phyloP scores from a whole-genome alignment of 805 yeast genomes.

The Blastobotrys mokoenaii region DNA sequence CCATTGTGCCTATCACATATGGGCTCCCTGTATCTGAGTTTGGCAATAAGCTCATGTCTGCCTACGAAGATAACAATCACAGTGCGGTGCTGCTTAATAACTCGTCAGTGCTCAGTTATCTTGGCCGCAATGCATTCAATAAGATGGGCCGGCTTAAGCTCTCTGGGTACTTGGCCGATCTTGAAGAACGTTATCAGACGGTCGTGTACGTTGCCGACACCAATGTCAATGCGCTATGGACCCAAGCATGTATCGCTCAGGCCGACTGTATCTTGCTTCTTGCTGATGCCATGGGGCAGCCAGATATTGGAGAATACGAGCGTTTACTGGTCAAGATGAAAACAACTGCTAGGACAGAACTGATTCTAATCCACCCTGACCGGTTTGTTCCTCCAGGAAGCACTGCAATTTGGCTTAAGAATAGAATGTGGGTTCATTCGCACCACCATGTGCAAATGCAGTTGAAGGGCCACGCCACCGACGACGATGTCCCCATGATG shows the following conservation, averaged over 20 bases:
- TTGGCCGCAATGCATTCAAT: conserved; percentile 91
- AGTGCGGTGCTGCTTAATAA: conserved; percentile 76
- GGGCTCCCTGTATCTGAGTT: conserved; percentile 86
- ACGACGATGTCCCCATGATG: conserved; percentile 11
- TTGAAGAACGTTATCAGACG: conserved; percentile 85
- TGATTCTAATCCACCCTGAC: conserved; percentile 77
- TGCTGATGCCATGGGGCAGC: conserved; percentile 72
- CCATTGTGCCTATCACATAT: conserved; percentile 67
- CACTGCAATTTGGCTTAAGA: conserved; percentile 76
- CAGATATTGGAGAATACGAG: conserved; percentile 82
- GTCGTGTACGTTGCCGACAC: conserved; percentile 87
- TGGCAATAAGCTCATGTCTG: conserved; percentile 63
- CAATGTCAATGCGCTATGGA: conserved; percentile 77
- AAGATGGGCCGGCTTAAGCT: conserved; percentile 76
- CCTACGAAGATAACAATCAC: conserved; percentile 64
- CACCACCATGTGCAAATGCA: conserved; percentile 85
- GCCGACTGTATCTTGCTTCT: conserved; percentile 88
- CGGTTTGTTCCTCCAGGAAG: conserved; percentile 76
- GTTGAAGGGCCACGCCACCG: not conserved
- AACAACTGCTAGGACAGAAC: conserved; percentile 81
- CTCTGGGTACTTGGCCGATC: conserved; percentile 80
- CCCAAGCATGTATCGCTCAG: conserved; percentile 83
- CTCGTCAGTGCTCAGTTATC: conserved; percentile 64
- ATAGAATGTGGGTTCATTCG: conserved; percentile 81
- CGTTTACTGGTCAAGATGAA: conserved; percentile 61